phyloP scores from a whole-genome alignment of 176 grass and related monocot species.

The Microstegium vimineum region DNA sequence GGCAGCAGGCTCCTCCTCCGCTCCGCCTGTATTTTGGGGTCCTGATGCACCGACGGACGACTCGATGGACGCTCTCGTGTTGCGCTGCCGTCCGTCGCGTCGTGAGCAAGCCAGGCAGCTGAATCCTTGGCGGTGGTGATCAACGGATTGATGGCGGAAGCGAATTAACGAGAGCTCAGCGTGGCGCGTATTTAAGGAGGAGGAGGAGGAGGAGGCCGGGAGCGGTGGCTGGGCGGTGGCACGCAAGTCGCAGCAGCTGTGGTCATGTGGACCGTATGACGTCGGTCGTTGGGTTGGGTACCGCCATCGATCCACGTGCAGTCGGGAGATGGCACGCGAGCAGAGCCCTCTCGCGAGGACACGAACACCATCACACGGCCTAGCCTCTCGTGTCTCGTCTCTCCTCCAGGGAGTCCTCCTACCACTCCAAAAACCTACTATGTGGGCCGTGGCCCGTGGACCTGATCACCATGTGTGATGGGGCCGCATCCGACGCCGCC shows the following conservation, averaged over 20 bases:
- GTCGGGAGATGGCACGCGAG: too few relatives aligned
- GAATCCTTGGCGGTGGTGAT: neutral
- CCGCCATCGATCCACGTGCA: neutral
- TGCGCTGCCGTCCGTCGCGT: neutral
- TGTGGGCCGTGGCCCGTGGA: too few relatives aligned
- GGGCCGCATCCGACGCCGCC: neutral
- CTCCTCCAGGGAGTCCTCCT: too few relatives aligned
- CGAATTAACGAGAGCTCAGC: neutral
- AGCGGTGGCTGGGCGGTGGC: neutral
- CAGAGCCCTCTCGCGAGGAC: neutral
- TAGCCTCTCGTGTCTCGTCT: too few relatives aligned
- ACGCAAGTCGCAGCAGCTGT: neutral
- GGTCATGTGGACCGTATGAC: neutral
- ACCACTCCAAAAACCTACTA: too few relatives aligned
- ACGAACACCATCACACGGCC: neutral
- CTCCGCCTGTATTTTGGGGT: neutral
- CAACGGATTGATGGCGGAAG: neutral
- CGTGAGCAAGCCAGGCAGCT: too few relatives aligned
- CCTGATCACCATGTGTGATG: too few relatives aligned
- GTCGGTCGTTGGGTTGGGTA: neutral
- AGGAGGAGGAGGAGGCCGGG: too few relatives aligned
- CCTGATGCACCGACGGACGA: too few relatives aligned
- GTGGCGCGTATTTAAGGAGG: conserved; percentile 28
- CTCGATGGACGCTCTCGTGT: neutral
- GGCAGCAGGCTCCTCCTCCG: too few relatives aligned